Base-by-base conservation (phyloP, 805 yeast species). In the Blastobotrys peoriensis region DNA sequence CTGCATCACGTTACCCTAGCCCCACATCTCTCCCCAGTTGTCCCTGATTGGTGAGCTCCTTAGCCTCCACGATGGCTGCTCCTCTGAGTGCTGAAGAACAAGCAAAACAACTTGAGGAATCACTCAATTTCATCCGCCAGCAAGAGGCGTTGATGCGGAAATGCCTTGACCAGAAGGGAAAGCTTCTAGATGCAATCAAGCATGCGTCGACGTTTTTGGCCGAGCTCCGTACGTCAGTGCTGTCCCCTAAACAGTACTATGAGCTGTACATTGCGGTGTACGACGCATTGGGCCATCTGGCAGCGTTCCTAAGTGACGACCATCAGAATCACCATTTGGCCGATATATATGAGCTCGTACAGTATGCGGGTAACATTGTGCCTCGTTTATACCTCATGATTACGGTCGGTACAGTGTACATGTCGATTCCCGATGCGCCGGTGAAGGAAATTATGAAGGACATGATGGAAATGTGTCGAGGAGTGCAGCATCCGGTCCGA, bases 391-490 rank as follows among this genome's bases (percentile, higher is more conserved):
- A 93, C 61, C 71, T 93, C 65, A 87, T 93, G 97, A 83, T 93
- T 36, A 91, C 95, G 2, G 91, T 93, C 13, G 98, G 98, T 5
- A 79, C 94, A 0, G 87, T 86, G 2, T 88, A 84, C 66, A 79
- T 91, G 82, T 69, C 83, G 5, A 72, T 81, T 6, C 75, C 81
- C 1, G 86, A 80, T 44, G 81, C 95, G 0, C 95, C 97, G 0
- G 74, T 78, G 28, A 77, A 77, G 57, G 98, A 88, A 52, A 83
- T 93, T 41, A 76, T 91, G 79, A 86, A 84, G 62, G 98, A 93
- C 61, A 83, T 93, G 95, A 82, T 91, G 57, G 98, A 93, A 63
- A 93, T 93, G 98, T 83, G 95, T 52, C 76, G 95, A 34, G 98
- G 97, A 13, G 95, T 91, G 2, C 98, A 93, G 64, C 91, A 87